phyloP scores from a whole-genome alignment of 352 stramenopile genomes.

The Pythium pectinolyticum region DNA sequence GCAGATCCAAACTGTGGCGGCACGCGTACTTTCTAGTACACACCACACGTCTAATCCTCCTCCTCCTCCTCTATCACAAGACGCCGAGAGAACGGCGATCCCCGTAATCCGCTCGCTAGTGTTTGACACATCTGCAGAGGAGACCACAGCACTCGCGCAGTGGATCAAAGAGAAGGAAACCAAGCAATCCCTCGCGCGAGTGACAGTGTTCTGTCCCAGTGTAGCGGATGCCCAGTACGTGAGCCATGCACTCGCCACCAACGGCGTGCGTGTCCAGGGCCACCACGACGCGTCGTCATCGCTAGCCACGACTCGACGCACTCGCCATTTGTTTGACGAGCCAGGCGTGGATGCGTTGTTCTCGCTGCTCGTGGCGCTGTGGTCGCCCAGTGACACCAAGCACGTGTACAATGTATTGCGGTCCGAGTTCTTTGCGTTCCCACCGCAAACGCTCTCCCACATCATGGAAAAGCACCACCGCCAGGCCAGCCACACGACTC shows the following conservation, averaged over 20 bases:
- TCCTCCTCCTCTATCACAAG: not conserved
- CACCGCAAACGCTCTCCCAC: slow-evolving; percentile 50
- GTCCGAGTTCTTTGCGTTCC: slow-evolving; percentile 61
- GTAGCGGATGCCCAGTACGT: slow-evolving; percentile 12
- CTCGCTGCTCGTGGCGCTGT: slow-evolving; percentile 66
- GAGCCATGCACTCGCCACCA: slow-evolving; percentile 4
- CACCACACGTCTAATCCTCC: not conserved
- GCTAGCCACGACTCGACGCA: not conserved
- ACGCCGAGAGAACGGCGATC: not conserved
- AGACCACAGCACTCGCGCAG: not conserved
- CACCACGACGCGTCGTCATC: not conserved
- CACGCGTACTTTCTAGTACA: slow-evolving; percentile 8
- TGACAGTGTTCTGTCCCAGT: slow-evolving; percentile 26
- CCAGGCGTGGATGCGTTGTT: slow-evolving; percentile 61
- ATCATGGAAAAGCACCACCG: slow-evolving; percentile 66
- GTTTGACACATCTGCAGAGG: slow-evolving; percentile 15
- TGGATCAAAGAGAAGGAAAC: slow-evolving; percentile 5
- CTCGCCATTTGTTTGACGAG: slow-evolving; percentile 56
- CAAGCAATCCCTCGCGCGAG: not conserved
- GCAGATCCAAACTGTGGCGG: not conserved
- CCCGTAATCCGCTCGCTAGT: slow-evolving; percentile 8
- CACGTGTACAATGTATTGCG: slow-evolving; percentile 80
- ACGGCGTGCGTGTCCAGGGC: slow-evolving; percentile 17
- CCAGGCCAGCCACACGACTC: slow-evolving; percentile 34
- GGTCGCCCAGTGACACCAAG: slow-evolving; percentile 63